phyloP scores from a whole-genome alignment of 2,329 filamentous ascomycete species.

The Diplocarpon mali region DNA sequence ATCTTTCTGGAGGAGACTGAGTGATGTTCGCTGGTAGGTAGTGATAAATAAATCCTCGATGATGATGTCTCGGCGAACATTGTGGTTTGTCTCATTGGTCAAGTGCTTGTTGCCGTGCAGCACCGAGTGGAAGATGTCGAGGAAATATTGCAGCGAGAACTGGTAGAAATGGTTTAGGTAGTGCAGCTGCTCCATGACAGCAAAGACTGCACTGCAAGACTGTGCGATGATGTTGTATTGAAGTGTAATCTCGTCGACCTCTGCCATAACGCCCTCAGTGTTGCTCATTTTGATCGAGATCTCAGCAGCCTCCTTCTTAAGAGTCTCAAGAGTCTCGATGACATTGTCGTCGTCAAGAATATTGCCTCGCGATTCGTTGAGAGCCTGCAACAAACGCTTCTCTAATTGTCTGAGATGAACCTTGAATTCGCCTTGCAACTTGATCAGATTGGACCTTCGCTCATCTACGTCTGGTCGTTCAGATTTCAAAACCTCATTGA shows the following conservation, averaged over 20 bases:
- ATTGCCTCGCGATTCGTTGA: slow-evolving; percentile 95
- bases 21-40: slow-evolving; percentile 84
- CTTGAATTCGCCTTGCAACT: slow-evolving; percentile 97
- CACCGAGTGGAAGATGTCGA: slow-evolving; percentile 93
- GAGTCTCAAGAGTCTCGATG: slow-evolving; percentile 91
- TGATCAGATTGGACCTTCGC: slow-evolving; percentile 91
- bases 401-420: slow-evolving; percentile 93
- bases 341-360: slow-evolving; percentile 98
- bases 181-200: slow-evolving; percentile 91
- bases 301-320: slow-evolving; percentile 95
- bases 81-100: slow-evolving; percentile 59
- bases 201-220: slow-evolving; percentile 95
- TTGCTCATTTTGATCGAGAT: slow-evolving; percentile 94
- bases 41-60: slow-evolving; percentile 85
- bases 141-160: slow-evolving; percentile 96
- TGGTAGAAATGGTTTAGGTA: slow-evolving; percentile 99
- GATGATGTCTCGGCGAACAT: slow-evolving; percentile 76
- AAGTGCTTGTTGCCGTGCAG: slow-evolving; percentile 70
- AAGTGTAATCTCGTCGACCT: slow-evolving; percentile 90
- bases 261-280: slow-evolving; percentile 95
- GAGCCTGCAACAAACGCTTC: slow-evolving; percentile 82
- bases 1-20: slow-evolving; percentile 87
- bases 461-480: slow-evolving; percentile 97
- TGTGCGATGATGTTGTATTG: slow-evolving; percentile 89
- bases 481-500: slow-evolving; percentile 95